phyloP scores from a whole-genome alignment of 768 basidiomycete species.

The Russula vinacea region DNA sequence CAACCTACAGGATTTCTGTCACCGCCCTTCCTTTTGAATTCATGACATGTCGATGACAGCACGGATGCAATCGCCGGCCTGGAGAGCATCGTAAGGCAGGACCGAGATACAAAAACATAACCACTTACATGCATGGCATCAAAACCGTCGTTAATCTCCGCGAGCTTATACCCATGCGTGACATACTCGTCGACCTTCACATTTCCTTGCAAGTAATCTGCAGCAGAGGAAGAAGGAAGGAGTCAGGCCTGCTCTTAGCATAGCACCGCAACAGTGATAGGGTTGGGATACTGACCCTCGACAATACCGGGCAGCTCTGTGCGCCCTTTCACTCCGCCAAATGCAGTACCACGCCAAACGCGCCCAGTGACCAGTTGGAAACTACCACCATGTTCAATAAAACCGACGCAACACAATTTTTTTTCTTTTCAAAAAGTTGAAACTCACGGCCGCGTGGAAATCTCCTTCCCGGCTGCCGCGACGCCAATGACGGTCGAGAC shows the following conservation, averaged over 20 bases:
- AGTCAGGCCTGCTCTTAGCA: conserved; percentile 5
- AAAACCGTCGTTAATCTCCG: conserved; percentile 84
- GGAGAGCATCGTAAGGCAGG: conserved; percentile 20
- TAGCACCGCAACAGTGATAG: neutral
- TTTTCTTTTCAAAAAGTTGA: conserved; percentile 7
- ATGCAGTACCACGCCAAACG: conserved; percentile 92
- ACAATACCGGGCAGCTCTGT: conserved; percentile 94
- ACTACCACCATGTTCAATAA: conserved; percentile 22
- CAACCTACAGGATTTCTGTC: neutral
- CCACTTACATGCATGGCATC: conserved; percentile 91
- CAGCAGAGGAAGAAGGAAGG: conserved; percentile 20
- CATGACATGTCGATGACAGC: conserved; percentile 85
- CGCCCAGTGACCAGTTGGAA: conserved; percentile 79
- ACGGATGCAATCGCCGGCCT: conserved; percentile 88
- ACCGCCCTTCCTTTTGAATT: neutral
- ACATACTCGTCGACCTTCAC: conserved; percentile 96
- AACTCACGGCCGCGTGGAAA: conserved; percentile 38
- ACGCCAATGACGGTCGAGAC: conserved; percentile 95
- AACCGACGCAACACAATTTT: conserved; percentile 40
- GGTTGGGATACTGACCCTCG: conserved; percentile 52
- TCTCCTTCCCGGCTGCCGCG: conserved; percentile 92
- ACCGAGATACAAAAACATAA: neutral
- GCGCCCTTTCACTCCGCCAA: conserved; percentile 97
- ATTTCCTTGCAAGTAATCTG: conserved; percentile 78
- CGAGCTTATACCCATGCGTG: conserved; percentile 74